These are phyloP conservation scores for Solanum pennellii DNA, from an alignment of 257 asterid genomes.

Conservation along the genomic window DNA sequence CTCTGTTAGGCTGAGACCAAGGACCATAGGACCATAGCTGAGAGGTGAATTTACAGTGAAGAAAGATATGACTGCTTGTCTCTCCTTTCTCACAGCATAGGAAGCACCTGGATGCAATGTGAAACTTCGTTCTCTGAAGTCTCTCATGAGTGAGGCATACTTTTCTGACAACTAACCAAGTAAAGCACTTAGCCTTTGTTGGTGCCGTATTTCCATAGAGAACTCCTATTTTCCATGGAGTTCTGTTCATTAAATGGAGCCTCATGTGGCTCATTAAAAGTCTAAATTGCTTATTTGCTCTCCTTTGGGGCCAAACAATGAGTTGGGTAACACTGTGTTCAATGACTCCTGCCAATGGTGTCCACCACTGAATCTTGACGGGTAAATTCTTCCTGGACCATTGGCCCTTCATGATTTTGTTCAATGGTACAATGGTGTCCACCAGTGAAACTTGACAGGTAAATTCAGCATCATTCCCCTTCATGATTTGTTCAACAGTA, in stretches of 20 bases:
- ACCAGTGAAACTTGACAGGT: background rate
- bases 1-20: background rate
- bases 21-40: background rate
- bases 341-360: background rate
- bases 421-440: background rate
- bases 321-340: background rate
- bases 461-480: background rate
- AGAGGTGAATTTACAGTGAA: background rate
- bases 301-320: background rate
- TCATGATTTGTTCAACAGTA: background rate
- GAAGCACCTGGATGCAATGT: background rate
- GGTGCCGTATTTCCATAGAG: background rate
- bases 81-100: background rate
- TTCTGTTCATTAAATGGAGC: background rate
- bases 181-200: background rate
- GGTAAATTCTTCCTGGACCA: background rate
- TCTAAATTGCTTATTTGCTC: background rate
- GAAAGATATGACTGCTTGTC: background rate
- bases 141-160: background rate
- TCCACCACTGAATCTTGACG: background rate
- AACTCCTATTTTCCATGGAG: background rate
- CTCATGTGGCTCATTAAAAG: background rate
- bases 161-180: background rate
- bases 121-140: background rate
- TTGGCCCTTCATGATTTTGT: background rate